Evolutionary conservation across 2,329 filamentous ascomycete genomes (phyloP).

Genomic region (Calonectria hawksworthii): DNA sequence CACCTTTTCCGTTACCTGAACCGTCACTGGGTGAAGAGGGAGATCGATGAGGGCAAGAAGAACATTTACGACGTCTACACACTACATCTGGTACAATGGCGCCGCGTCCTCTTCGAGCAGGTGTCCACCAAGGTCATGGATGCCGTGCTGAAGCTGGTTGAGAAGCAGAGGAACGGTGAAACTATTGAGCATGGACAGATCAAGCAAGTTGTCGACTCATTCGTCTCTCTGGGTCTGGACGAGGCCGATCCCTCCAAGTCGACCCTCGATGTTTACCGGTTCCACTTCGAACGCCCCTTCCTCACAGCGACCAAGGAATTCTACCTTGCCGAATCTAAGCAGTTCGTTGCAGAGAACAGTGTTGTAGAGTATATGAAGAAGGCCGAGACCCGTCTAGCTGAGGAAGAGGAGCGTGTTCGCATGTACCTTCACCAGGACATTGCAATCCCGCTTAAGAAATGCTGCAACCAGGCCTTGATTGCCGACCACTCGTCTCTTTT

Average conservation of each 20-base stretch:
- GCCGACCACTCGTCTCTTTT: slow-evolving; percentile 88
- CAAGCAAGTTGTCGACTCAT: slow-evolving; percentile 96
- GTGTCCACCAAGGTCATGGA: slow-evolving; percentile 94
- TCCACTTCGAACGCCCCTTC: slow-evolving; percentile 94
- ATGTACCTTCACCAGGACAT: slow-evolving; percentile 95
- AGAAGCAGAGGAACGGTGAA: slow-evolving; percentile 97
- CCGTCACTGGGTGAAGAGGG: slow-evolving; percentile 97
- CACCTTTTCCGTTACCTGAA: slow-evolving; percentile 97
- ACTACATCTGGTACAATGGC: slow-evolving; percentile 95
- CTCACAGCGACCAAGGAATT: slow-evolving; percentile 86
- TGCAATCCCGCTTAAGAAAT: slow-evolving; percentile 83
- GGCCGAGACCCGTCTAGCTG: slow-evolving; percentile 87
- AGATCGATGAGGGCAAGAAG: slow-evolving; percentile 99
- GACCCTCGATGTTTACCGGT: slow-evolving; percentile 94
- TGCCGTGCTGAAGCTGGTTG: slow-evolving; percentile 92
- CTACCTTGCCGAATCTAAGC: slow-evolving; percentile 92
- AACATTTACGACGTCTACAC: slow-evolving; percentile 99
- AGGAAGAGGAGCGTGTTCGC: slow-evolving; percentile 94
- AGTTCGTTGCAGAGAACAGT: slow-evolving; percentile 95
- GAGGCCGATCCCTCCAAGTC: slow-evolving; percentile 94
- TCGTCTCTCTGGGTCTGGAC: slow-evolving; percentile 93
- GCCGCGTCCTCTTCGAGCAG: slow-evolving; percentile 86
- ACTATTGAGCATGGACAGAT: slow-evolving; percentile 98
- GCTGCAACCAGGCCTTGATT: slow-evolving; percentile 91
- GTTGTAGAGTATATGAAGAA: slow-evolving; percentile 99